Conservation (phyloP, 2,329 filamentous ascomycete genomes). For the Cladosporium sp. region DNA sequence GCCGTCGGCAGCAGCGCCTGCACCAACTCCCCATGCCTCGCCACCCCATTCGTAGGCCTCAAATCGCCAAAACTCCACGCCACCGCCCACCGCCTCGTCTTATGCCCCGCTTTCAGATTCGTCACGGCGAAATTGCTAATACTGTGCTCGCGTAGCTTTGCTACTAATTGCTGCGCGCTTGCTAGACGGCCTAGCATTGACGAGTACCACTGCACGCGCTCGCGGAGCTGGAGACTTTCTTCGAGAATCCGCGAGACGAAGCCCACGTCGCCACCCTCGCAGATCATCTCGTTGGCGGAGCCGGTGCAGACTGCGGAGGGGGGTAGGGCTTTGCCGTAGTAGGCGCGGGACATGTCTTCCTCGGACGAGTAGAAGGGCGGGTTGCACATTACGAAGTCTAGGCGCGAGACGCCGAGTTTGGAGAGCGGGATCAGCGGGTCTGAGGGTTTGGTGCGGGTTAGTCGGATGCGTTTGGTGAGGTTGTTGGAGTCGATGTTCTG, state of each 20-base stretch:
- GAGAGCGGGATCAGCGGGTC: constrained; percentile 66
- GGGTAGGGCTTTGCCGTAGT: constrained; percentile 61
- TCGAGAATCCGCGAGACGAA: constrained; percentile 72
- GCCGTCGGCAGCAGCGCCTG: constrained; percentile 45
- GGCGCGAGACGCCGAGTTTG: constrained; percentile 51
- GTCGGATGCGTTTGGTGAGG: constrained; percentile 63
- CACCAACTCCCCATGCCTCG: constrained; percentile 35
- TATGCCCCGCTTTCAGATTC: constrained; percentile 73
- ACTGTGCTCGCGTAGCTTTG: constrained; percentile 56
- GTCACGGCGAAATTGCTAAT: constrained; percentile 82
- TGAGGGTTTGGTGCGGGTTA: constrained; percentile 58
- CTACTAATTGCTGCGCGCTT: constrained; percentile 65
- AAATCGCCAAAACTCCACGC: constrained; percentile 79
- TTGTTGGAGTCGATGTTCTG: constrained; percentile 69
- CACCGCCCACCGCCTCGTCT: constrained; percentile 82
- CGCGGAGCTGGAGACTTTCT: constrained; percentile 64
- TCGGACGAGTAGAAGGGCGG: constrained; percentile 88
- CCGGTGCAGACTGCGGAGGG: constrained; percentile 73
- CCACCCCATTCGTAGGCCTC: constrained; percentile 58
- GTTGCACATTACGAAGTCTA: constrained; percentile 91
- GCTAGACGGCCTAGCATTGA: constrained; percentile 83
- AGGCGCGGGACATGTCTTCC: constrained; percentile 65
- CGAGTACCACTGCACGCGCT: constrained; percentile 80
- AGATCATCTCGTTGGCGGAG: constrained; percentile 79
- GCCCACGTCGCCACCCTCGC: constrained; percentile 69